These are phyloP conservation scores for Colletotrichum chlorophyti DNA, from an alignment of 2,329 filamentous ascomycete species.

Conservation along the genomic window DNA sequence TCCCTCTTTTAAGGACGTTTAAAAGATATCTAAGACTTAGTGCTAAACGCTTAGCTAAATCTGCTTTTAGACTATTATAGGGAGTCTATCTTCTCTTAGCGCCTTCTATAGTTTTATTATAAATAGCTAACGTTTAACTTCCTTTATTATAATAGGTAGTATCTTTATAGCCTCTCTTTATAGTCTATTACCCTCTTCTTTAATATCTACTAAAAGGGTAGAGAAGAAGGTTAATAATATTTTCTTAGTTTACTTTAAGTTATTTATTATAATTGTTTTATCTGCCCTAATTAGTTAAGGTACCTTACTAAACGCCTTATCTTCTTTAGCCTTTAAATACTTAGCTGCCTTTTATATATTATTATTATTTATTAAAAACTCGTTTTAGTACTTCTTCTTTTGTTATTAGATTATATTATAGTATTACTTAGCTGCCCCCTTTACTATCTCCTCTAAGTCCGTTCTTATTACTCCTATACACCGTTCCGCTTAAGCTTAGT, in stretches of 20 bases:
- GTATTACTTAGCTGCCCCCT: slow-evolving; percentile 33
- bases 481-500: slow-evolving; percentile 31
- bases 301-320: slow-evolving; percentile 33
- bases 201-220: slow-evolving; percentile 28
- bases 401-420: slow-evolving; percentile 34
- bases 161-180: slow-evolving; percentile 17
- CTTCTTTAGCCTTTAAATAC: slow-evolving; percentile 34
- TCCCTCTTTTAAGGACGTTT: slow-evolving; percentile 18
- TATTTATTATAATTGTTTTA: slow-evolving; percentile 19
- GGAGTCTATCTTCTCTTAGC: slow-evolving; percentile 31
- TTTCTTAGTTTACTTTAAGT: slow-evolving; percentile 30
- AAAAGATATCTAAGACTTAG: slow-evolving; percentile 28
- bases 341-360: slow-evolving; percentile 39
- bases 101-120: slow-evolving; percentile 33
- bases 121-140: slow-evolving; percentile 31
- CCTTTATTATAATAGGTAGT: slow-evolving; percentile 31
- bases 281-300: slow-evolving; percentile 31
- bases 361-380: slow-evolving; percentile 35
- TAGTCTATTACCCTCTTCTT: slow-evolving; percentile 31
- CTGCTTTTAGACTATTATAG: slow-evolving; percentile 29
- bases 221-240: slow-evolving; percentile 32
- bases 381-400: slow-evolving; percentile 36
- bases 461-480: slow-evolving; percentile 25
- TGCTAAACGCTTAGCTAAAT: slow-evolving; percentile 26
- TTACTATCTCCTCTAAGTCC: slow-evolving; percentile 30